Percentiles rank a stretch among this genome's conserved stretches.
phyloP scores from a whole-genome alignment of 202 grass and related monocot species.

The Zoysia matrella region DNA sequence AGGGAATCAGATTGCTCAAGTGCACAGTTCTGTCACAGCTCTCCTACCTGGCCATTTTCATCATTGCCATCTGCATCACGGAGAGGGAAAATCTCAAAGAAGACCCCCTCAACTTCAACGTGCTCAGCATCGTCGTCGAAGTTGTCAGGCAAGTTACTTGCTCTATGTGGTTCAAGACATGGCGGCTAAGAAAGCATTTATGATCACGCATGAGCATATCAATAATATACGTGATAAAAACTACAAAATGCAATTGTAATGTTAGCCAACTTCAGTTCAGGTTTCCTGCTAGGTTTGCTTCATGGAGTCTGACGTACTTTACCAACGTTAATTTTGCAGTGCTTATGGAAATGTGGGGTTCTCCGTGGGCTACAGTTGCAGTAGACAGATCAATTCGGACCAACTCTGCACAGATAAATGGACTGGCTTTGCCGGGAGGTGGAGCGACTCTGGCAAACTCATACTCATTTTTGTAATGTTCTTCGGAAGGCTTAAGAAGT shows the following conservation, averaged over 20 bases:
- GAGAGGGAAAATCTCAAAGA: constrained; percentile 57
- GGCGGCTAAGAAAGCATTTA: neutral
- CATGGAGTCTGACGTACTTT: constrained; percentile 9
- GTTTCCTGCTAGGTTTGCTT: too few species aligned
- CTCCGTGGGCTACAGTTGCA: too few species aligned
- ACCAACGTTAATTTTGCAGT: constrained; percentile 16
- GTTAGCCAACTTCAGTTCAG: too few species aligned
- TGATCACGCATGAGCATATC: too few species aligned
- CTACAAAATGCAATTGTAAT: neutral
- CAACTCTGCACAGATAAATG: constrained; percentile 46
- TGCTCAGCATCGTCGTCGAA: constrained; percentile 65
- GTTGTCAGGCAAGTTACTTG: constrained; percentile 57
- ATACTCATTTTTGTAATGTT: too few species aligned
- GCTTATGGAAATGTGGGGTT: too few species aligned
- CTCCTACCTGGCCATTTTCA: constrained; percentile 56
- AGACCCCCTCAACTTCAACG: constrained; percentile 75
- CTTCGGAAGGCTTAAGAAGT: constrained; percentile 77
- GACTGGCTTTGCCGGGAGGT: too few species aligned
- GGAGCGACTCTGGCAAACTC: too few species aligned
- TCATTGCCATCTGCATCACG: constrained; percentile 66
- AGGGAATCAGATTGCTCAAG: constrained; percentile 34
- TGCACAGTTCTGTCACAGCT: constrained; percentile 51
- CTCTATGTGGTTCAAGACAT: neutral
- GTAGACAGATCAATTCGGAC: constrained; percentile 37
- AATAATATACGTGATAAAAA: too few species aligned